These are phyloP conservation scores for Chamaecyparis obtusa DNA, from an alignment of 75 land plant species.

Conservation along the genomic window DNA sequence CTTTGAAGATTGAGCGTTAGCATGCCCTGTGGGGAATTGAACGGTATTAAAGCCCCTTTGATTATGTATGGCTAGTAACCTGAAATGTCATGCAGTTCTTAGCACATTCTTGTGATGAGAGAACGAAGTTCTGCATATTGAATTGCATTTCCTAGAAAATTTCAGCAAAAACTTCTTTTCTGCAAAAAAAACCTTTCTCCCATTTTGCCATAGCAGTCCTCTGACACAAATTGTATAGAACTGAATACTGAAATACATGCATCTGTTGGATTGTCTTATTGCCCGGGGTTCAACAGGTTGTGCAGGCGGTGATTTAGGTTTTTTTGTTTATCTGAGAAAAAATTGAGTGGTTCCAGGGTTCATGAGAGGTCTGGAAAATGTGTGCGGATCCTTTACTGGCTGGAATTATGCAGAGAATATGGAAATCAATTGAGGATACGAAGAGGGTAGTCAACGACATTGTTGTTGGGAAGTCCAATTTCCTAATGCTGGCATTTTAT, in stretches of 20 bases:
- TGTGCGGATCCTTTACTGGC: background rate
- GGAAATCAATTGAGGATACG: constrained; percentile 4
- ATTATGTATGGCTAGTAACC: background rate
- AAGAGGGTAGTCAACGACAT: constrained; percentile 15
- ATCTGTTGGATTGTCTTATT: background rate
- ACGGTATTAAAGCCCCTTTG: background rate
- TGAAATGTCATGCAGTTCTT: background rate
- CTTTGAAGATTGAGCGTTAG: background rate
- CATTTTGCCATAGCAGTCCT: background rate
- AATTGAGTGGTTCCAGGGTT: background rate
- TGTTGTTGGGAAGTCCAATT: constrained; percentile 12
- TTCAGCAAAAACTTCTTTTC: background rate
- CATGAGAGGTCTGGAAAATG: background rate
- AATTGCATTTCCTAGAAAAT: background rate
- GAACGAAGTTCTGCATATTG: background rate
- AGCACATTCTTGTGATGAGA: background rate
- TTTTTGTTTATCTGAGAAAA: background rate
- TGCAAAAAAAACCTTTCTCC: background rate
- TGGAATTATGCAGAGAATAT: background rate
- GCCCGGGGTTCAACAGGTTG: background rate
- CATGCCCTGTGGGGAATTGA: background rate
- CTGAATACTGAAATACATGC: background rate
- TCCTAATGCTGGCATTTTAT: constrained; percentile 21
- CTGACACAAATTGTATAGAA: background rate
- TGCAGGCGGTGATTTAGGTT: background rate